A percentile compares a stretch with the other conserved stretches of the same genome.
Conservation (phyloP, 805 yeast genomes). For the Wickerhamomyces xylosicus region DNA sequence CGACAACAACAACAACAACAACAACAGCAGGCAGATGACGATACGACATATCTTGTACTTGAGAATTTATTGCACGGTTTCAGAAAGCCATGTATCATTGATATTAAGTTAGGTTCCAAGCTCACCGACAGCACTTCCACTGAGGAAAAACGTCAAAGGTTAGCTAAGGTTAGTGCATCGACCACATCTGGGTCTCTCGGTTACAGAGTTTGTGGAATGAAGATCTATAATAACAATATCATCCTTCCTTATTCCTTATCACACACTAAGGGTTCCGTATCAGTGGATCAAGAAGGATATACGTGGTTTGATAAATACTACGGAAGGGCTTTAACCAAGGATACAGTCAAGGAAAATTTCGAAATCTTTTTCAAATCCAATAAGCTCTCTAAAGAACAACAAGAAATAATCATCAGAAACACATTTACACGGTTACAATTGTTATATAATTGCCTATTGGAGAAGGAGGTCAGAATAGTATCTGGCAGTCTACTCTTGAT, state of each 20-base stretch:
- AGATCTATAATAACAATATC: slow-evolving; percentile 24
- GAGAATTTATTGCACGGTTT: slow-evolving; percentile 60
- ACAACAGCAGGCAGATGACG: not conserved
- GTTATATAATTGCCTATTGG: slow-evolving; percentile 53
- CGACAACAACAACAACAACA: not conserved
- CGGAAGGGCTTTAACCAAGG: slow-evolving; percentile 50
- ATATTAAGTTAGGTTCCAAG: slow-evolving; percentile 69
- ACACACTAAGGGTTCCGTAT: slow-evolving; percentile 7
- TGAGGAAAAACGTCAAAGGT: slow-evolving; percentile 49
- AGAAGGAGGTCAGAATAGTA: slow-evolving; percentile 51
- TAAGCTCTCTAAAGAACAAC: slow-evolving; percentile 21
- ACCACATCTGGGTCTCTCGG: slow-evolving; percentile 79
- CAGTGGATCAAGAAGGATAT: slow-evolving; percentile 28
- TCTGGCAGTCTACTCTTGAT: slow-evolving; percentile 68
- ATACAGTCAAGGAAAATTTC: slow-evolving; percentile 35
- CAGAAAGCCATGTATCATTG: slow-evolving; percentile 61
- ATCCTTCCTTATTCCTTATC: slow-evolving; percentile 1
- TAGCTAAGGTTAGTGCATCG: slow-evolving; percentile 47
- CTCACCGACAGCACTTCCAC: slow-evolving; percentile 56
- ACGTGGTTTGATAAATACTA: slow-evolving; percentile 50
- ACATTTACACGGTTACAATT: slow-evolving; percentile 53
- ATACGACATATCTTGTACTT: slow-evolving; percentile 45
- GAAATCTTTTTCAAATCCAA: slow-evolving; percentile 33
- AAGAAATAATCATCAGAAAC: slow-evolving; percentile 28
- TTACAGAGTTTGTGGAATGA: slow-evolving; percentile 86